A percentile compares a stretch with the other conserved stretches of the same genome.
Evolutionary conservation across 2,329 filamentous ascomycete genomes (phyloP).

Genomic region (Cercospora beticola): DNA sequence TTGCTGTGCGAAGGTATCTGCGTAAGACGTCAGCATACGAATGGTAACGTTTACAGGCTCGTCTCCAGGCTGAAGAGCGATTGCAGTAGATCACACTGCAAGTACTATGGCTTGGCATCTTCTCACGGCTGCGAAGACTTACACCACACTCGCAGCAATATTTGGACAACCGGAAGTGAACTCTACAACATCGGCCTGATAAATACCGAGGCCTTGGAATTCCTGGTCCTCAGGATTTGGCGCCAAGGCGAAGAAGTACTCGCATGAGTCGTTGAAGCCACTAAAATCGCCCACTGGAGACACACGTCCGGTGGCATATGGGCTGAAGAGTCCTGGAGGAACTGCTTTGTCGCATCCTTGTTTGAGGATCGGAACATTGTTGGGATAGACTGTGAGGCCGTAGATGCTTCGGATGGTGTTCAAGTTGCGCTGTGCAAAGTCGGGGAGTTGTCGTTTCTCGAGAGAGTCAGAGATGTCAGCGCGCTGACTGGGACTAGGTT

Average conservation of each 20-base stretch:
- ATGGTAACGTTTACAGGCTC: not conserved
- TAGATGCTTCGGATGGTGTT: constrained; percentile 15
- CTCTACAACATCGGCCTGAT: constrained; percentile 29
- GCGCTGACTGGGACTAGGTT: not conserved
- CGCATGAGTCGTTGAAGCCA: constrained; percentile 45
- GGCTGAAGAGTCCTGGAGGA: constrained; percentile 43
- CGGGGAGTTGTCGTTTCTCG: constrained; percentile 9
- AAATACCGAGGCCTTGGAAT: constrained; percentile 29
- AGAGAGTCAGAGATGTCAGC: not conserved
- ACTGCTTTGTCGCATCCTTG: constrained; percentile 38
- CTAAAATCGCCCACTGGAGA: constrained; percentile 46
- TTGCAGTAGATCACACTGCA: no score
- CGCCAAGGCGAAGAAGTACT: constrained; percentile 49
- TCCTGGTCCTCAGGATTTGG: constrained; percentile 32
- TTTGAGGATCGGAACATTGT: constrained; percentile 41
- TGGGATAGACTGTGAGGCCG: constrained; percentile 36
- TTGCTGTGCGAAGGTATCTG: constrained; percentile 21
- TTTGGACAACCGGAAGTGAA: constrained; percentile 25
- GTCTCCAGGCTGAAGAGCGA: not conserved
- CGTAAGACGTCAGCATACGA: not conserved
- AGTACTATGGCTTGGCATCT: no score
- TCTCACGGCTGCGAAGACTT: not conserved
- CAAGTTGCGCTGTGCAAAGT: constrained; percentile 14
- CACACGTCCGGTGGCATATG: constrained; percentile 42
- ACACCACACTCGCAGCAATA: constrained; percentile 26